Percentiles rank a stretch among this genome's conserved stretches.
Evolutionary conservation across 2,329 filamentous ascomycete genomes (phyloP).

Genomic region (Mollisia scopiformis): DNA sequence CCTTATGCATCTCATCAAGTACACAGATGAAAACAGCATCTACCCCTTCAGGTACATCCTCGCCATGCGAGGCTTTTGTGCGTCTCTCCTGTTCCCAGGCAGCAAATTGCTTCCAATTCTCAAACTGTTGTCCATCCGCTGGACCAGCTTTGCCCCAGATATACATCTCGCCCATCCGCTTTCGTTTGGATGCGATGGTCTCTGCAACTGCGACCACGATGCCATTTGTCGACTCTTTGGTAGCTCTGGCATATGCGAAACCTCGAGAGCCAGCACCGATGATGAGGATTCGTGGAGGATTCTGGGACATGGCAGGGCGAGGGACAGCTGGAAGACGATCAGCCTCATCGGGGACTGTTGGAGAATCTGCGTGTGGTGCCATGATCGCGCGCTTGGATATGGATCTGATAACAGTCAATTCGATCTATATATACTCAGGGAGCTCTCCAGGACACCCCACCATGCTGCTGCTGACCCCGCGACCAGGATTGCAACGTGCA

Average conservation of each 20-base stretch:
- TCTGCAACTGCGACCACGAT: conserved; percentile 80
- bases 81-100: conserved; percentile 69
- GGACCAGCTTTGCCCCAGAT: conserved; percentile 66
- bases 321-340: conserved; percentile 31
- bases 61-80: conserved; percentile 51
- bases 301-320: conserved; percentile 40
- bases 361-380: conserved; percentile 33
- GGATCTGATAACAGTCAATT: no score
- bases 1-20: conserved; percentile 84
- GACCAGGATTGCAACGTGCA: not conserved
- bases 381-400: conserved; percentile 24
- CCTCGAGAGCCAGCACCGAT: conserved; percentile 85
- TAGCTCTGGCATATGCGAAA: conserved; percentile 70
- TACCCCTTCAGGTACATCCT: conserved; percentile 44
- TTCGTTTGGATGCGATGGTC: conserved; percentile 76
- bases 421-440: not conserved
- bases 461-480: not conserved
- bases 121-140: conserved; percentile 68
- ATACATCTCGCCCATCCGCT: conserved; percentile 68
- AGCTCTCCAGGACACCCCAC: not conserved
- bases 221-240: conserved; percentile 66
- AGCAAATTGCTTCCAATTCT: conserved; percentile 76
- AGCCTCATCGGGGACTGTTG: conserved; percentile 15
- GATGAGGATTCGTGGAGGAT: conserved; percentile 70
- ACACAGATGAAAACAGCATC: conserved; percentile 73